phyloP scores from a whole-genome alignment of 768 basidiomycete species.

The Trametes villosa region DNA sequence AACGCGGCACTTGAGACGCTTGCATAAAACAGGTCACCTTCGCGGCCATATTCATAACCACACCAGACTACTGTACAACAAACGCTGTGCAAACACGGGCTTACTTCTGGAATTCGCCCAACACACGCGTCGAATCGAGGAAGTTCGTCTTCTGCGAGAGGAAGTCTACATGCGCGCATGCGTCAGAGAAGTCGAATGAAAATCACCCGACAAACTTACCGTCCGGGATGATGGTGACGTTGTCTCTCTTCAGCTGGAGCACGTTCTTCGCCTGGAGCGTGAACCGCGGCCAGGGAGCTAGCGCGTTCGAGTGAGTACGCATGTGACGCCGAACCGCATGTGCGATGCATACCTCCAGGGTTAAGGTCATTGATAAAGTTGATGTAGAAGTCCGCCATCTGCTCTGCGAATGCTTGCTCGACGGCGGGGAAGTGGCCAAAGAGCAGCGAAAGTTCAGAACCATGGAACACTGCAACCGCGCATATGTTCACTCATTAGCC shows the following conservation, averaged over 20 bases:
- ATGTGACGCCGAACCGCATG: background rate
- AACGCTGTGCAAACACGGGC: background rate
- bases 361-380: slow-evolving; percentile 59
- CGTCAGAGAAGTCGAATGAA: too few species aligned
- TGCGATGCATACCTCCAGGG: slow-evolving; percentile 48
- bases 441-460: slow-evolving; percentile 50
- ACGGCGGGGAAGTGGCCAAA: slow-evolving; percentile 54
- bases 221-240: slow-evolving; percentile 58
- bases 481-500: too few species aligned
- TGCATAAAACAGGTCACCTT: too few species aligned
- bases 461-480: slow-evolving; percentile 48
- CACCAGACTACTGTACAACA: too few species aligned
- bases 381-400: slow-evolving; percentile 57
- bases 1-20: too few species aligned
- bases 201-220: slow-evolving; percentile 38
- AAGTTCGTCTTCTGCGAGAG: slow-evolving; percentile 47
- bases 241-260: slow-evolving; percentile 54
- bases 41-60: too few species aligned
- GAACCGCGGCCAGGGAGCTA: slow-evolving; percentile 54
- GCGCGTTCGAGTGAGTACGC: background rate
- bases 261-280: slow-evolving; percentile 40
- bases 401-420: slow-evolving; percentile 51
- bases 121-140: slow-evolving; percentile 43
- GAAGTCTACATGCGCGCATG: slow-evolving; percentile 41
- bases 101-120: slow-evolving; percentile 53